A percentile compares a stretch with the other conserved stretches of the same genome.
These are phyloP conservation scores for Aphanomyces cochlioides DNA, from an alignment of 352 stramenopile species.

Conservation along the genomic window DNA sequence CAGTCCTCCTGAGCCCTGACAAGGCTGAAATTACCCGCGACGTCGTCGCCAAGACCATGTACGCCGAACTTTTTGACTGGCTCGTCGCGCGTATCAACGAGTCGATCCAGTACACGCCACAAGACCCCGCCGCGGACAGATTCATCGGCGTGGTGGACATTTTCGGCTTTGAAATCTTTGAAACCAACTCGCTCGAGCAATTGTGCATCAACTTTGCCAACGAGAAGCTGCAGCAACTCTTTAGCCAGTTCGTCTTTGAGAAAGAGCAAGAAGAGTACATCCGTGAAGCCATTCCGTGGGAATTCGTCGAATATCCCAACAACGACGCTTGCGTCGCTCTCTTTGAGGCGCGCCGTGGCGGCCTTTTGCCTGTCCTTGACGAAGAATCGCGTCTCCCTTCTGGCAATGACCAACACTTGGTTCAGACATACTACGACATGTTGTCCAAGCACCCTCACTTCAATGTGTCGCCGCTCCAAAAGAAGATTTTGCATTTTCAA, in stretches of 20 bases:
- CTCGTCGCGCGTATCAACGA: constrained; percentile 89
- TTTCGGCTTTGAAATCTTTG: constrained; percentile 87
- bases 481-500: constrained; percentile 17
- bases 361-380: constrained; percentile 33
- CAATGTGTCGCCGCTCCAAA: constrained; percentile 20
- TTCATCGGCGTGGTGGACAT: constrained; percentile 88
- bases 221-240: constrained; percentile 89
- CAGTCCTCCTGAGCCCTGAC: constrained; percentile 52
- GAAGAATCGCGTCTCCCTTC: constrained; percentile 39
- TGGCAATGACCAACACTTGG: constrained; percentile 31
- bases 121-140: constrained; percentile 33
- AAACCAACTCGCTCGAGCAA: constrained; percentile 91
- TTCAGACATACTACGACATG: constrained; percentile 31
- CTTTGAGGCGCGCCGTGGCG: constrained; percentile 55
- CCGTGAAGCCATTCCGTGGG: constrained; percentile 67
- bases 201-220: constrained; percentile 96
- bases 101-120: constrained; percentile 71
- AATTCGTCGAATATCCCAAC: constrained; percentile 75
- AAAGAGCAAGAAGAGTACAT: constrained; percentile 62
- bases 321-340: constrained; percentile 71
- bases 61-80: constrained; percentile 95
- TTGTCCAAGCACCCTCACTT: constrained; percentile 49
- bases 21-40: constrained; percentile 80
- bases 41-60: constrained; percentile 93
- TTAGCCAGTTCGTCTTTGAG: constrained; percentile 71